Evolutionary conservation across 2,329 filamentous ascomycete species (phyloP).

Genomic region (Microdochium nivale): DNA sequence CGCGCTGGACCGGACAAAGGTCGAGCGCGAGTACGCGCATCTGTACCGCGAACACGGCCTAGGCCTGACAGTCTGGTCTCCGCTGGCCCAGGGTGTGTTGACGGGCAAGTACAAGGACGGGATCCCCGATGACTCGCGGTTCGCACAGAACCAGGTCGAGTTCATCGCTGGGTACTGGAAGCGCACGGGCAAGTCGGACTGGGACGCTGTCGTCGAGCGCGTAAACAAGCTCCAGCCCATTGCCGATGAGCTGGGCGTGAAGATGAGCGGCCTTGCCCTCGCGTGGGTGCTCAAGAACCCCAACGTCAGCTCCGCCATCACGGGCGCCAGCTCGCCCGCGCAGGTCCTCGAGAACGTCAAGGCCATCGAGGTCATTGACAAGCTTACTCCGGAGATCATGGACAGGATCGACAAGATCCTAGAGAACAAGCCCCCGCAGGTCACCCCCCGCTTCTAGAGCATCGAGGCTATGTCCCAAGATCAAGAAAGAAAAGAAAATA

Average conservation of each 20-base stretch:
- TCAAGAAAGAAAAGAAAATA: too few relatives aligned
- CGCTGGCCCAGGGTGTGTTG: conserved; percentile 50
- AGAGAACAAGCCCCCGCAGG: conserved; percentile 45
- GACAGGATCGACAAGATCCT: conserved; percentile 50
- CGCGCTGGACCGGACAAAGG: conserved; percentile 50
- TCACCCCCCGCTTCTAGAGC: conserved; percentile 24
- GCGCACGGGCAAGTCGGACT: conserved; percentile 39
- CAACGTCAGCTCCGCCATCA: conserved; percentile 53
- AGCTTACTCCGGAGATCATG: conserved; percentile 50
- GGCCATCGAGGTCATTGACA: conserved; percentile 42
- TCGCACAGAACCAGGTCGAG: conserved; percentile 45
- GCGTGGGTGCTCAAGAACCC: conserved; percentile 56
- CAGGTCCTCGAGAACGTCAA: conserved; percentile 53
- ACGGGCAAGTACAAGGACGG: conserved; percentile 61
- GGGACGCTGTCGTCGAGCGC: conserved; percentile 48
- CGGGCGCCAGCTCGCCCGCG: conserved; percentile 46
- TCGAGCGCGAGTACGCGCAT: conserved; percentile 54
- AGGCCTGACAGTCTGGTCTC: conserved; percentile 56
- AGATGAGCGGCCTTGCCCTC: conserved; percentile 45
- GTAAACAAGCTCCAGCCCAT: conserved; percentile 53
- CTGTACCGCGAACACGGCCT: conserved; percentile 52
- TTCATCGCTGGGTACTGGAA: conserved; percentile 47
- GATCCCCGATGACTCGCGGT: conserved; percentile 49
- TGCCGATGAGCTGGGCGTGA: conserved; percentile 55
- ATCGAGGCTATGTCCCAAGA: too few relatives aligned